A percentile compares a stretch with the other conserved stretches of the same genome.
These are phyloP conservation scores for Entelexis paramagnoliae DNA, from an alignment of 1,139 yeast species.

Conservation along the genomic window DNA sequence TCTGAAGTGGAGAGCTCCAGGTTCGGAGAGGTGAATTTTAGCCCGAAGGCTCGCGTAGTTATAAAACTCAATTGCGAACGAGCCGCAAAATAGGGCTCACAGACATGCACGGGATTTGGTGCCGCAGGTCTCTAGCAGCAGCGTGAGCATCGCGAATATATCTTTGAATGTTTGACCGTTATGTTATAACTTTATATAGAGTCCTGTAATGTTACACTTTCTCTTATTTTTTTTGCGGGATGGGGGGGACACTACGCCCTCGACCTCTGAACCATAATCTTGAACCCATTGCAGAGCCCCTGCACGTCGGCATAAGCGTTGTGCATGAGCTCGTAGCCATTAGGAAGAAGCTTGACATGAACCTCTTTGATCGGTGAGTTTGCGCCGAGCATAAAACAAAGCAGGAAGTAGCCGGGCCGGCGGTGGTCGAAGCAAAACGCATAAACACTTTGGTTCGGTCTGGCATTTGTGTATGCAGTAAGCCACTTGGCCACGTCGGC, in stretches of 20 bases:
- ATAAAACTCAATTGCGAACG: no score
- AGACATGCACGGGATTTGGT: no score
- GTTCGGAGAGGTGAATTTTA: no score
- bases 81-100: no score
- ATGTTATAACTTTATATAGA: no score
- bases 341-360: constrained; percentile 82
- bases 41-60: no score
- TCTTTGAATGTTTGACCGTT: no score
- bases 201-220: no score
- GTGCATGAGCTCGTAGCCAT: constrained; percentile 70
- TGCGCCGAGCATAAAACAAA: constrained; percentile 71
- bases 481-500: constrained; percentile 80
- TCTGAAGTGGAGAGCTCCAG: no score
- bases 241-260: constrained; percentile 6
- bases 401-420: constrained; percentile 82
- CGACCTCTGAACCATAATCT: constrained; percentile 37
- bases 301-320: constrained; percentile 80
- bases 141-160: no score
- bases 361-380: constrained; percentile 67
- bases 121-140: no score
- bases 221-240: no score
- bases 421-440: constrained; percentile 86
- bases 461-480: constrained; percentile 80
- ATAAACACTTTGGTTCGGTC: constrained; percentile 82
- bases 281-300: constrained; percentile 88